Base-by-base conservation (phyloP, 768 basidiomycete genomes). In the Pleurotus tuber-regium region DNA sequence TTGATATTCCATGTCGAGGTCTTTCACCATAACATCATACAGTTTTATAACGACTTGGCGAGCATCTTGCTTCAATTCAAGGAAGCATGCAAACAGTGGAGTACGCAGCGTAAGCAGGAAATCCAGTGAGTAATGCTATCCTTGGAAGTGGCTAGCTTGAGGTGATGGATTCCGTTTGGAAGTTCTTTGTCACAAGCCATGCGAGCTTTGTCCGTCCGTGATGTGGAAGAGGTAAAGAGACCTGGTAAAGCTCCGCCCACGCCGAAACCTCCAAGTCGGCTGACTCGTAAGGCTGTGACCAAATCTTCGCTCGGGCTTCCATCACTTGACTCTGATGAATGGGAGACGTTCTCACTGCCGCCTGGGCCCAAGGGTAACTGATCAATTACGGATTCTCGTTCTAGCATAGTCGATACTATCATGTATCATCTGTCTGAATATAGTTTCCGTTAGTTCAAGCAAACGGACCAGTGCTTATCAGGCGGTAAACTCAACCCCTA, bases 31-130 rank as follows among this genome's bases (percentile, higher is more conserved):
- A 41, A 8, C 29, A 33, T 52, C 30, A 49, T 0, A 10, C 55
- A 94, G 89, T 98, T 98, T 62, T 96, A 99, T 64, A 93, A 92
- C 55, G 88, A 91, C 59, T 78, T 98, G 50, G 77, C 82, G 2
- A 79, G 74, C 9, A 81, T 95, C 39, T 65, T 96, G 1, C 69
- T 75, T 4, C 79, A 85, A 54, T 90, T 92, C 72, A 87, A 83
- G 63, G 86, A 87, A 48, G 75, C 75, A 2, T 93, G 90, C 63
- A 80, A 79, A 58, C 74, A 75, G 3, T 97, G 92, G 89, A 83
- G 82, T 42, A 77, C 79, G 38, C 71, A 76, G 14, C 76, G 95
- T 35, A 79, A 84, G 54, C 78, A 84, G 43, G 91, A 95, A 64
- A 75, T 89, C 23, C 83, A 84, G 89, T 92, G 60, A 66, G 86